phyloP scores from a whole-genome alignment of 2,329 filamentous ascomycete species.

The Pyrenochaeta sp. region DNA sequence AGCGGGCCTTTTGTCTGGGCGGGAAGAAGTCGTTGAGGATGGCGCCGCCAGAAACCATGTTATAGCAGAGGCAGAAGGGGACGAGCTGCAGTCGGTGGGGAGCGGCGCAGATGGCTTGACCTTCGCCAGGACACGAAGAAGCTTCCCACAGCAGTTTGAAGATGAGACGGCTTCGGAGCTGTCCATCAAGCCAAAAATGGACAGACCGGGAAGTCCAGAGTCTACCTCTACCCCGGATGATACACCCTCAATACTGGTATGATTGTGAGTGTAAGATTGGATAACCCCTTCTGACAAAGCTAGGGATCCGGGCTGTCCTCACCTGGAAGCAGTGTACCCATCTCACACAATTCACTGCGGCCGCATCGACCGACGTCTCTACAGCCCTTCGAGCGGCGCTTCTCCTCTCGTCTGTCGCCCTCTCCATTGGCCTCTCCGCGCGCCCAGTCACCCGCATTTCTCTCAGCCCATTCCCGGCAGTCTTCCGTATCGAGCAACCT shows the following conservation, averaged over 20 bases:
- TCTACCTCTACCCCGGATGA: slow-evolving; percentile 83
- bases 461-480: slow-evolving; percentile 80
- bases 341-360: slow-evolving; percentile 72
- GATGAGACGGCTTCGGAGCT: slow-evolving; percentile 33
- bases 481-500: slow-evolving; percentile 79
- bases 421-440: slow-evolving; percentile 69
- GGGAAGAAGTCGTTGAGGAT: slow-evolving; percentile 3
- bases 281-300: slow-evolving; percentile 18
- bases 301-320: slow-evolving; percentile 66
- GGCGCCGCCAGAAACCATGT: slow-evolving; percentile 12
- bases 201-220: slow-evolving; percentile 67
- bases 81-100: slow-evolving; percentile 34
- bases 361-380: slow-evolving; percentile 83
- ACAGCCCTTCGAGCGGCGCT: slow-evolving; percentile 92
- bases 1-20: not conserved
- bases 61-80: slow-evolving; percentile 25
- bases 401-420: slow-evolving; percentile 83
- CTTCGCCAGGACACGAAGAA: slow-evolving; percentile 41
- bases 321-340: slow-evolving; percentile 77
- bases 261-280: not conserved
- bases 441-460: slow-evolving; percentile 76
- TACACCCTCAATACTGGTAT: slow-evolving; percentile 81
- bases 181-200: slow-evolving; percentile 18
- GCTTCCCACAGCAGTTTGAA: slow-evolving; percentile 21
- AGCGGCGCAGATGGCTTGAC: slow-evolving; percentile 37